A percentile compares a stretch with the other conserved stretches of the same genome.
Evolutionary conservation across 73 alveolate species (phyloP).

Genomic region (Stentor roeselii): DNA sequence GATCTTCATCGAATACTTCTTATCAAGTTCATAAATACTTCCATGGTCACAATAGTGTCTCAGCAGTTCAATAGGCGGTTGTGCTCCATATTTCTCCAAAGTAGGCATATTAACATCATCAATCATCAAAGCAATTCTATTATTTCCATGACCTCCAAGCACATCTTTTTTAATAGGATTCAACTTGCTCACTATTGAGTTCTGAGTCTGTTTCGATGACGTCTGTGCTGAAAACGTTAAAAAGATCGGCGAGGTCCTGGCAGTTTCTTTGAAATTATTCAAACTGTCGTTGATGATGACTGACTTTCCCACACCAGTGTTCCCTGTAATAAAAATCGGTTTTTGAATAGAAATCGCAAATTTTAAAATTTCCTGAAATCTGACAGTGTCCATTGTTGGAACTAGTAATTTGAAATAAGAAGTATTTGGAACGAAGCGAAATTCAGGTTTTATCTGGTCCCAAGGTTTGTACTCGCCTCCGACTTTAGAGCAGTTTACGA

Average conservation of each 20-base stretch:
- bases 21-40: conserved; percentile 96
- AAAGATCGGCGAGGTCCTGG: conserved; percentile 60
- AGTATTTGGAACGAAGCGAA: conserved; percentile 62
- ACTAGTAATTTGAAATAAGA: conserved; percentile 77
- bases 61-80: conserved; percentile 71
- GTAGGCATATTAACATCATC: conserved; percentile 75
- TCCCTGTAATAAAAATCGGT: conserved; percentile 93
- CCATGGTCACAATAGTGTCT: conserved; percentile 66
- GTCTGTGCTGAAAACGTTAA: conserved; percentile 98
- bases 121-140: conserved; percentile 52
- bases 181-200: conserved; percentile 63
- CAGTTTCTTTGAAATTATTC: conserved; percentile 50
- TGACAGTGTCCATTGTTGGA: conserved; percentile 97
- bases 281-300: conserved; percentile 41
- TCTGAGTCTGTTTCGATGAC: conserved; percentile 92
- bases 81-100: conserved; percentile 72
- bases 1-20: conserved; percentile 94
- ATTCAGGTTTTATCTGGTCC: conserved; percentile 43
- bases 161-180: conserved; percentile 38
- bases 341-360: not conserved
- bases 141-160: conserved; percentile 58
- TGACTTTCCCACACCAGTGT: conserved; percentile 97
- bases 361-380: conserved; percentile 66
- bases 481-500: not conserved
- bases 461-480: conserved; percentile 30